A percentile compares a stretch with the other conserved stretches of the same genome.
Conservation (phyloP, 2,329 filamentous ascomycete species). For the Ophiocordyceps unilateralis region DNA sequence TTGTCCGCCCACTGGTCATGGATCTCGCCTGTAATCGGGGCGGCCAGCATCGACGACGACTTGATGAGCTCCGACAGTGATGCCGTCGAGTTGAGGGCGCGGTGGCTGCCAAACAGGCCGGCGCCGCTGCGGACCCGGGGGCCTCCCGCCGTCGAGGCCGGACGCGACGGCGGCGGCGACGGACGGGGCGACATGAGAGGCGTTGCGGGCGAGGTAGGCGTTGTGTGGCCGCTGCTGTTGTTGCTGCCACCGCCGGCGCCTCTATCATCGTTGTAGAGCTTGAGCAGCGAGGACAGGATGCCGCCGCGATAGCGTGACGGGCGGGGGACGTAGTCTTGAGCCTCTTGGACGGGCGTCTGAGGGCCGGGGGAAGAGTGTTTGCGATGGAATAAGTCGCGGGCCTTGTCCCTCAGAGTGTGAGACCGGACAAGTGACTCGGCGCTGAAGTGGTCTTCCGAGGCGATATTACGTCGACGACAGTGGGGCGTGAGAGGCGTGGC, state of each 20-base stretch:
- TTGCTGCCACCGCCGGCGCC: constrained; percentile 13
- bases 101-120: constrained; percentile 23
- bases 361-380: constrained; percentile 6
- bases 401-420: constrained; percentile 13
- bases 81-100: constrained; percentile 24
- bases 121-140: constrained; percentile 17
- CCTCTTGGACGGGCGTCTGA: constrained; percentile 23
- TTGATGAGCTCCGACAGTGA: constrained; percentile 34
- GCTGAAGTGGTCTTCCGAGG: constrained; percentile 8
- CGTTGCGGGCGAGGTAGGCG: constrained; percentile 20
- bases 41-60: constrained; percentile 34
- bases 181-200: constrained; percentile 22
- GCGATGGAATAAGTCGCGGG: constrained; percentile 14
- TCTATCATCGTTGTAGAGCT: constrained; percentile 42
- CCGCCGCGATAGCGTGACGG: constrained; percentile 56
- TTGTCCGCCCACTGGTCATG: constrained; percentile 27
- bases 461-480: constrained; percentile 7
- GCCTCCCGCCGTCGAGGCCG: constrained; percentile 18
- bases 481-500: constrained; percentile 9
- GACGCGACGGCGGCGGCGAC: constrained; percentile 23
- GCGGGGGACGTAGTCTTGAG: constrained; percentile 42
- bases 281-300: constrained; percentile 55
- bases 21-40: constrained; percentile 25
- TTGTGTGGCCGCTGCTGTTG: constrained; percentile 20
- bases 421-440: constrained; percentile 19